Base-by-base conservation (phyloP, 805 yeast genomes). In the Debaryomyces prosopidis region DNA sequence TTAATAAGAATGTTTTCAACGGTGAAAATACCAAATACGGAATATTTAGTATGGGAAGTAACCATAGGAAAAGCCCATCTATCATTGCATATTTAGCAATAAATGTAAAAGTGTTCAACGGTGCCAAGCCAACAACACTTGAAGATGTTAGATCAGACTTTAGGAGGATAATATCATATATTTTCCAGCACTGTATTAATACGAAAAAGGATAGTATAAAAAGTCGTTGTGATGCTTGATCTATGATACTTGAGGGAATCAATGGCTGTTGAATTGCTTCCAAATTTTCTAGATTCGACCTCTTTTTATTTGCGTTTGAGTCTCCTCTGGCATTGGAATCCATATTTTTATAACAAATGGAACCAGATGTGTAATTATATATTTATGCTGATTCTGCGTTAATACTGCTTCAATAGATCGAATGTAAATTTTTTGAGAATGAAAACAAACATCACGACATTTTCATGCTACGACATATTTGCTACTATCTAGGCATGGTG, bases 171-270 rank as follows among this genome's bases (percentile, higher is more conserved):
- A 87, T 64, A 59, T 89, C 96, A 54, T 86, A 87, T 1, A 88
- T 45, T 60, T 94, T 92, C 80, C 87, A 87, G n/a, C 88, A 80
- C 63, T 91, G 97, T n/a, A 92, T 73, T 28, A 87, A 71, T 2
- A 79, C 69, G 59, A 89, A 88, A 9, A 87, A 49, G 1, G 88
- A 78, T n/a, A 84, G 62, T 2, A 82, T 75, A 44, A 88, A 76
- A 30, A 82, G 63, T 48, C 96, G 71, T 63, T 92, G 99, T 11
- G 87, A 80, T 2, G 88, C 88, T 5, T 80, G 79, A 51, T 89
- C 96, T 19, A 91, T 59, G 1, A 83, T 69, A 5, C 75, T 67
- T 12, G 81, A 74, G 0, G 96, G 88, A 35, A 92, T 81, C 35
- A 87, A 50, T 5, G 64, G 54, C 26, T 30, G 33, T 14, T 30